These are phyloP conservation scores for Drechslerella stenobrocha DNA, from an alignment of 2,329 filamentous ascomycete genomes.

Conservation along the genomic window DNA sequence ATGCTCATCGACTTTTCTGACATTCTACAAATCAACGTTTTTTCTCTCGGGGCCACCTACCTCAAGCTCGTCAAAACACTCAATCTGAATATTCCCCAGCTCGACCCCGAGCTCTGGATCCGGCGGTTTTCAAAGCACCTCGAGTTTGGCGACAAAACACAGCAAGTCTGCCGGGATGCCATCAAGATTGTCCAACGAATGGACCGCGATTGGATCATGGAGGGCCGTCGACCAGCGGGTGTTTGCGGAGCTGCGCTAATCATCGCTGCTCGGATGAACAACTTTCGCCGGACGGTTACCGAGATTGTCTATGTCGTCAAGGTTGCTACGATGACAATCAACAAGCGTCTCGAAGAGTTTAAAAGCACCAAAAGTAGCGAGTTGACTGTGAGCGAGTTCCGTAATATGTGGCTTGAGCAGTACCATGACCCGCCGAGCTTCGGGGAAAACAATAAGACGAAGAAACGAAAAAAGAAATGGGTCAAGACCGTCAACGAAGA, in stretches of 20 bases:
- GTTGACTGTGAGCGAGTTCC: constrained; percentile 84
- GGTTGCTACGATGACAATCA: constrained; percentile 89
- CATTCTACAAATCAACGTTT: constrained; percentile 81
- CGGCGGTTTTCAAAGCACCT: constrained; percentile 87
- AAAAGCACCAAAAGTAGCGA: constrained; percentile 80
- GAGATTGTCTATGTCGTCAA: constrained; percentile 99
- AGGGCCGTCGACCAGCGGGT: constrained; percentile 87
- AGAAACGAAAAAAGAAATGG: constrained; percentile 55
- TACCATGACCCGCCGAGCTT: constrained; percentile 81
- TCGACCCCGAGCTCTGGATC: constrained; percentile 84
- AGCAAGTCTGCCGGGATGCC: constrained; percentile 84
- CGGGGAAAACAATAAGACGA: constrained; percentile 66
- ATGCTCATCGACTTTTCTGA: constrained; percentile 97
- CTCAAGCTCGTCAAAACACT: constrained; percentile 68
- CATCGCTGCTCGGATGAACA: constrained; percentile 96
- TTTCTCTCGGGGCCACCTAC: constrained; percentile 80
- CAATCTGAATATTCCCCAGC: constrained; percentile 70
- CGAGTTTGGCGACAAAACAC: constrained; percentile 80
- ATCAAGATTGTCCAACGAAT: constrained; percentile 86
- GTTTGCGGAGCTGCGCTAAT: constrained; percentile 93
- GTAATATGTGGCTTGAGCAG: constrained; percentile 72
- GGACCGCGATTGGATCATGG: constrained; percentile 96
- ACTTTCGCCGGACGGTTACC: constrained; percentile 86
- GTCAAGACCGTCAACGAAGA: constrained; percentile 53
- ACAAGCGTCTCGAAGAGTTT: constrained; percentile 89